Evolutionary conservation across 129 eudicot species (phyloP).

Genomic region (Saussurea involucrata): DNA sequence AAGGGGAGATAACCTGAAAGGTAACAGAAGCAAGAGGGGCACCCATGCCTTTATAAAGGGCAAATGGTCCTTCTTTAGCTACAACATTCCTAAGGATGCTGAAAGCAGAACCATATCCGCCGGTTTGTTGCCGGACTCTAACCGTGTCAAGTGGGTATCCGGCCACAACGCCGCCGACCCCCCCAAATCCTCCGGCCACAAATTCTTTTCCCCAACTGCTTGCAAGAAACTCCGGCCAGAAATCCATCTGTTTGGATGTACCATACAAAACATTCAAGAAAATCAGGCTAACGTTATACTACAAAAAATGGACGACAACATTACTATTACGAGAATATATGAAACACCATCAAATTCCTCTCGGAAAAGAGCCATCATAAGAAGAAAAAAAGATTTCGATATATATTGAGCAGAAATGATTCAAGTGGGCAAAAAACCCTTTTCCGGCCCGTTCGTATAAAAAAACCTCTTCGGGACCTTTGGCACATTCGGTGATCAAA

Average conservation of each 20-base stretch:
- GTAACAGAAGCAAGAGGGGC: constrained; percentile 82
- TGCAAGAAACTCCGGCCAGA: constrained; percentile 74
- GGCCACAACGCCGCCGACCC: constrained; percentile 60
- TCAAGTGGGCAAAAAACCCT: not conserved
- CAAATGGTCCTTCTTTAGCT: constrained; percentile 48
- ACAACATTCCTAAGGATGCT: constrained; percentile 39
- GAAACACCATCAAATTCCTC: not conserved
- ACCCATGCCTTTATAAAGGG: constrained; percentile 75
- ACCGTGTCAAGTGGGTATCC: constrained; percentile 86
- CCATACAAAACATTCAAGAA: not conserved
- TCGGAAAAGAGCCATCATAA: not conserved
- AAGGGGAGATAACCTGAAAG: constrained; percentile 50
- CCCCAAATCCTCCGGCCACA: constrained; percentile 90
- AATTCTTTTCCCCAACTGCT: constrained; percentile 80
- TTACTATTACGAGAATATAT: not conserved
- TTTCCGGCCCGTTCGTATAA: no score
- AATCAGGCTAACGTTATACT: not conserved
- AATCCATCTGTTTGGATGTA: constrained; percentile 37
- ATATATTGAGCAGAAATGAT: not conserved
- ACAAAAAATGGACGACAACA: not conserved
- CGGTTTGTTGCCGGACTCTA: constrained; percentile 65
- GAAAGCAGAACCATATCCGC: constrained; percentile 39
- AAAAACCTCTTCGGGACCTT: no score
- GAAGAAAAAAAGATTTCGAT: not conserved
- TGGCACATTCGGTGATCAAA: no score